phyloP scores from a whole-genome alignment of 2,329 filamentous ascomycete genomes.

The Phyllosticta paracitricarpa region DNA sequence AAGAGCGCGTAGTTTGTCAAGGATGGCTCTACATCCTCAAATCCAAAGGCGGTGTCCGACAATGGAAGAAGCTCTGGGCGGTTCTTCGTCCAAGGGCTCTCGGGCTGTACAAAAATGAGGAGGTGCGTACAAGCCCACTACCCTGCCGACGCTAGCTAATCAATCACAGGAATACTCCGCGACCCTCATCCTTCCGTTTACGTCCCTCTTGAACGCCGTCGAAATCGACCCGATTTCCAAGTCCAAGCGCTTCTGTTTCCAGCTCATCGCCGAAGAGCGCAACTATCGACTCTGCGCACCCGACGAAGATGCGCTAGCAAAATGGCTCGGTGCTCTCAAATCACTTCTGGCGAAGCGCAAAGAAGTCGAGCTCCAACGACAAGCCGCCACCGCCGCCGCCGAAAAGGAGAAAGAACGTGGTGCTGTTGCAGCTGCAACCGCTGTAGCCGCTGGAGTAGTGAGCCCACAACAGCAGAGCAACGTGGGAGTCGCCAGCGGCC shows the following conservation, averaged over 20 bases:
- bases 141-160: not conserved
- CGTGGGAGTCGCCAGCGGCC: not conserved
- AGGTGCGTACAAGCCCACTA: conserved; percentile 17
- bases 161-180: conserved; percentile 69
- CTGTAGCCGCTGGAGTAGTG: not conserved
- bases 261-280: conserved; percentile 86
- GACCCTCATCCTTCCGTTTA: conserved; percentile 68
- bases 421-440: not conserved
- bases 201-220: conserved; percentile 75
- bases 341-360: conserved; percentile 65
- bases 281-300: conserved; percentile 47
- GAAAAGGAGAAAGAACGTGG: not conserved
- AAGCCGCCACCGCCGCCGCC: not conserved
- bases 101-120: conserved; percentile 84
- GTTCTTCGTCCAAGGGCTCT: conserved; percentile 79
- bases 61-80: conserved; percentile 94
- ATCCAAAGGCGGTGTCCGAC: conserved; percentile 70
- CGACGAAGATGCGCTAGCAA: conserved; percentile 72
- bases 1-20: conserved; percentile 87
- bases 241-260: conserved; percentile 78
- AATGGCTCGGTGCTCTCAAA: conserved; percentile 84
- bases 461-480: not conserved
- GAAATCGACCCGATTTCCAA: conserved; percentile 82
- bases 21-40: conserved; percentile 81
- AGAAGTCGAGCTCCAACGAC: conserved; percentile 29